Conservation (phyloP, 805 yeast species). For the Lachancea lanzarotensis region DNA sequence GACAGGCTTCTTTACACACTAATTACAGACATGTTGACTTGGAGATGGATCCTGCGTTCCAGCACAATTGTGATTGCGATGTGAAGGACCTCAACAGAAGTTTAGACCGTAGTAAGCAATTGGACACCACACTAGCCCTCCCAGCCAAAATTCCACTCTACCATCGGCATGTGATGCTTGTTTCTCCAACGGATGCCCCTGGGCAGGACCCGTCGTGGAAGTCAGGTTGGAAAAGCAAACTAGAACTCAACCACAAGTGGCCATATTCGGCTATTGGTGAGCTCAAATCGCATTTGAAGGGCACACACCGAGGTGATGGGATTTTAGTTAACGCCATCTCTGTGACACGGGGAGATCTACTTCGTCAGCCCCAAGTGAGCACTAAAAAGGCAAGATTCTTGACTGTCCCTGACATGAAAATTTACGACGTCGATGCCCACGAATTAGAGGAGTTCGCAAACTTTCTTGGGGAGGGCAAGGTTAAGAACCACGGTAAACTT, state of each 20-base stretch:
- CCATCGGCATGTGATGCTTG: conserved; percentile 21
- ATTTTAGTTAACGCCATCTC: conserved; percentile 18
- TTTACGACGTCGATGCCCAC: conserved; percentile 13
- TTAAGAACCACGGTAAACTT: conserved; percentile 1
- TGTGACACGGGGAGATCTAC: conserved; percentile 10
- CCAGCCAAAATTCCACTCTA: conserved; percentile 19
- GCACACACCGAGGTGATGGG: conserved; percentile 12
- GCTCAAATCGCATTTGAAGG: conserved; percentile 14
- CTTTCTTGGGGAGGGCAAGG: conserved; percentile 15
- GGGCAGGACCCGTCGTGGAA: conserved; percentile 14
- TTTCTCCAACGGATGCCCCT: conserved; percentile 15
- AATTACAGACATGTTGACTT: conserved; percentile 11
- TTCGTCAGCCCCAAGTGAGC: not conserved
- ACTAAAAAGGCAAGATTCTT: conserved; percentile 8
- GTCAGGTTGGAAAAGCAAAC: conserved; percentile 20
- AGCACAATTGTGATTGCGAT: conserved; percentile 16
- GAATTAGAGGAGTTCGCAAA: conserved; percentile 16
- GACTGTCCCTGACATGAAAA: conserved; percentile 22
- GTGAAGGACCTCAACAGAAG: conserved; percentile 11
- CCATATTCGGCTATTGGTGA: conserved; percentile 19
- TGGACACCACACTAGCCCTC: conserved; percentile 12
- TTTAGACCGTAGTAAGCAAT: conserved; percentile 10
- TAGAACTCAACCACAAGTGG: conserved; percentile 19
- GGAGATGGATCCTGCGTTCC: not conserved
- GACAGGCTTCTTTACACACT: conserved; percentile 7